A percentile compares a stretch with the other conserved stretches of the same genome.
These are phyloP conservation scores for Scedosporium boydii DNA, from an alignment of 2,329 filamentous ascomycete genomes.

Conservation along the genomic window DNA sequence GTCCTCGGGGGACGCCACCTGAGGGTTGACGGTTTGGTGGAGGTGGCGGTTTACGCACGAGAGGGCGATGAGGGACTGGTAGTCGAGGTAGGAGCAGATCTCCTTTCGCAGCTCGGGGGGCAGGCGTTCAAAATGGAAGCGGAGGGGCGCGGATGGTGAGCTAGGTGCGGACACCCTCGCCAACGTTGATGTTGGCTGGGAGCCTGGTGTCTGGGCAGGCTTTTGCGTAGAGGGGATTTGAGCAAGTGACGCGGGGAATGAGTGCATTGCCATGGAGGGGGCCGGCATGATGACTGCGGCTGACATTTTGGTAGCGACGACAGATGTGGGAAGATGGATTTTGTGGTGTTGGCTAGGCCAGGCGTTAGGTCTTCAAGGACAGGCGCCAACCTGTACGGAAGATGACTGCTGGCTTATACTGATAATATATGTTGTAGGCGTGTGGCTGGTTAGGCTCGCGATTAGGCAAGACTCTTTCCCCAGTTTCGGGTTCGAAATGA, in stretches of 20 bases:
- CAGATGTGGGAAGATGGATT: too few species aligned
- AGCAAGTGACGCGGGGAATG: not conserved
- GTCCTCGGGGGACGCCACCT: slow-evolving; percentile 24
- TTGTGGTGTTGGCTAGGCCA: too few species aligned
- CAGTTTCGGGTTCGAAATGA: too few species aligned
- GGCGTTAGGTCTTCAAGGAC: too few species aligned
- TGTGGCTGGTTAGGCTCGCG: too few species aligned
- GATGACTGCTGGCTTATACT: too few species aligned
- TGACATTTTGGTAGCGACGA: not conserved
- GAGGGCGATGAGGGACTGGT: slow-evolving; percentile 29
- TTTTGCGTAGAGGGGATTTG: not conserved
- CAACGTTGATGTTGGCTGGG: slow-evolving; percentile 4
- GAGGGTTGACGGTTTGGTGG: slow-evolving; percentile 22
- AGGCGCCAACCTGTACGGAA: too few species aligned
- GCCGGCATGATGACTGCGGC: not conserved
- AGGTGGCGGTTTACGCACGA: slow-evolving; percentile 26
- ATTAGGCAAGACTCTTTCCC: too few species aligned
- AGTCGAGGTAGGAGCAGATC: slow-evolving; percentile 26
- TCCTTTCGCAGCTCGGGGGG: slow-evolving; percentile 23
- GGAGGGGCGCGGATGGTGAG: slow-evolving; percentile 1
- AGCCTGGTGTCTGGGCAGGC: slow-evolving; percentile 7
- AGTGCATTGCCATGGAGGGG: not conserved
- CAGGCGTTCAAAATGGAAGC: slow-evolving; percentile 20
- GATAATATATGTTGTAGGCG: too few species aligned
- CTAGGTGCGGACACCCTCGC: not conserved